Base-by-base conservation (phyloP, 768 basidiomycete species). In the Collybia nuda region DNA sequence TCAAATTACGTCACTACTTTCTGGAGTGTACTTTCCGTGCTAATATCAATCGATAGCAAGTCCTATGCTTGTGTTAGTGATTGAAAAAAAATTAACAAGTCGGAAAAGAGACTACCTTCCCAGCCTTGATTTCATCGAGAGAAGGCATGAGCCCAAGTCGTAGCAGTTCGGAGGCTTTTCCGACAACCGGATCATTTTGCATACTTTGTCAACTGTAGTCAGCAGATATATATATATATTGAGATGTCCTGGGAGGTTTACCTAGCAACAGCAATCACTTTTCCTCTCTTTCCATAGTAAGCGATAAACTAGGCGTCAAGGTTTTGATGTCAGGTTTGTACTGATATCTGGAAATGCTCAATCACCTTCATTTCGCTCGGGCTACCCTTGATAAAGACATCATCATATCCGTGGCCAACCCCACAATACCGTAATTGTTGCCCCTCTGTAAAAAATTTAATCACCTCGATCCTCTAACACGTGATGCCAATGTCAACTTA, bases 391-490 rank as follows among this genome's bases (percentile, higher is more conserved):
- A 95, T 80, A 60, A 85, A 81, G 18, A 91, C 70, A 56, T 93
- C 88, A 56, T 95, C 91, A 59, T 79, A 88, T 1, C 78, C 76
- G 1, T 73, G 73, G 5, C 88, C 85, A 40, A 84, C 68, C 5
- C 93, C 93, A 60, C 86, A 84, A 69, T 95, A 97, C 44, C 93
- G 79, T 38, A 97, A 71, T 60, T 93, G 89, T 62, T 88, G 85
- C 29, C 93, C 92, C 81, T 88, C 88, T 89, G 56, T 2, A 43
- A 26, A 24, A 3, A 29, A 35, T 46, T 42, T 41, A 44, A 29
- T 23, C n/a, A 35, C 40, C 47, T 21, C 57, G 24, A 17, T 44
- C 14, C 11, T 9, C 14, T 15, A 38, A 21, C 3, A 2, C 38
- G 15, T 14, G 4, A 7, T 7, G 24, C 5, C 32, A 11, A 11